Percentiles rank a stretch among this genome's conserved stretches.
phyloP scores from a whole-genome alignment of 805 yeast species.

The Candida methanosorbosa region DNA sequence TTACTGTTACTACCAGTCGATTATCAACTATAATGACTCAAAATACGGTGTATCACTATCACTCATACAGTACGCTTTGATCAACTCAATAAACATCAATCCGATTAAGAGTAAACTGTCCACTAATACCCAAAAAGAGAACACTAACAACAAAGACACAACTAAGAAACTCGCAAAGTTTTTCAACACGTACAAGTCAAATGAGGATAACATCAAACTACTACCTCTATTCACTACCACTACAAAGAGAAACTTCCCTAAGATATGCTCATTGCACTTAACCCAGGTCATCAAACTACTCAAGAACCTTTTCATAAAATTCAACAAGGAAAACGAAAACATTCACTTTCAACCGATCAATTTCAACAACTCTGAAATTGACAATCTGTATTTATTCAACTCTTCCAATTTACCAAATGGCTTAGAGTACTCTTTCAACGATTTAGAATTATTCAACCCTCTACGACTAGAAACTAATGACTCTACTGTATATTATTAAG shows the following conservation, averaged over 20 bases:
- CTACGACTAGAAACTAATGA: slow-evolving; percentile 10
- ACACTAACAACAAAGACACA: not conserved
- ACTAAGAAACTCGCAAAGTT: slow-evolving; percentile 12
- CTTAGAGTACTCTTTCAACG: slow-evolving; percentile 16
- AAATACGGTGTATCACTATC: slow-evolving; percentile 18
- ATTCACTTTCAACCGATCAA: not conserved
- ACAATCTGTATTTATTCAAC: slow-evolving; percentile 8
- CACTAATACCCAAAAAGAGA: not conserved
- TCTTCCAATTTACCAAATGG: slow-evolving; percentile 16
- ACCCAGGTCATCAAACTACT: slow-evolving; percentile 8
- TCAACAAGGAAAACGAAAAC: slow-evolving; percentile 14
- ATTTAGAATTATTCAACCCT: slow-evolving; percentile 5
- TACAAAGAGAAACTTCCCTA: not conserved
- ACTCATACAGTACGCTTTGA: slow-evolving; percentile 15
- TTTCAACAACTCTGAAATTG: not conserved
- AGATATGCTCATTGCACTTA: not conserved
- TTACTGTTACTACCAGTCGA: slow-evolving; percentile 16
- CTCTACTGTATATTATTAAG: not conserved
- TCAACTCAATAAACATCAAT: slow-evolving; percentile 16
- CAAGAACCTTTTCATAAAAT: slow-evolving; percentile 10
- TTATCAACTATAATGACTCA: slow-evolving; percentile 16
- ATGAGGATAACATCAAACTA: not conserved
- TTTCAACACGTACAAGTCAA: slow-evolving; percentile 5
- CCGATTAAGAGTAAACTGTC: slow-evolving; percentile 14
- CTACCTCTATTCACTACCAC: no score